Evolutionary conservation across 2,329 filamentous ascomycete species (phyloP), one percentile per base, ranked within the genome.

Genomic region (Pseudogymnoascus sp.): DNA sequence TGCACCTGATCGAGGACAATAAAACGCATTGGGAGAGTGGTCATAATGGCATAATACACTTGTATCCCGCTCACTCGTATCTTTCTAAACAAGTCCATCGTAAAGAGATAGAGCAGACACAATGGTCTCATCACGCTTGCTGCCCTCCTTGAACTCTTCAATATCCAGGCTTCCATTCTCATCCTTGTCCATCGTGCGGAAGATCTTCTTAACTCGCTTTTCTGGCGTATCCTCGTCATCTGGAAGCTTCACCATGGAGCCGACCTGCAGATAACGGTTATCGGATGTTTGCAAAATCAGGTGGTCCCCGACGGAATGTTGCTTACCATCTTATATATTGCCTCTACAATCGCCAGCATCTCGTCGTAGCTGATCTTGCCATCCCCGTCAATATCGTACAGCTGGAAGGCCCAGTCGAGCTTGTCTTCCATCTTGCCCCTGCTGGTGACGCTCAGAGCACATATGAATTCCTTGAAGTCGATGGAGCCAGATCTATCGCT

Each of bases 121-220:
- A 73, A 99, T 99, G 8, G 94, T 99, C 80, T 97, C 93, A 77
- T 99, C 94, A 64, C 92, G 89, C 81, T 97, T 97, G 80, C 92
- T 96, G 69, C 94, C 94, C 78, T 99, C 94, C 79, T 97, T 97
- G 82, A 99, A 99, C 75, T 99, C 94, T 65, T 92, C 88, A 83
- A 97, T 93, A 74, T 97, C 93, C 70, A 99, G 79, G 72, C 90
- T 95, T 69, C 93, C 94, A 74, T 97, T 97, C 79, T 97, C 93
- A 75, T 99, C 94, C 83, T 99, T 99, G 81, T 99, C 94, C 94
- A 99, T 99, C 94, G 97, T 97, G 72, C 88, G 84, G 82, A 99
- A 99, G 76, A 99, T 97, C 82, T 99, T 99, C 77, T 83, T 87
- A 66, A 99, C 94, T 67, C 94, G 88, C 81, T 99, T 99, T 82